Evolutionary conservation across 2,329 filamentous ascomycete genomes (phyloP).

Genomic region (Xylaria sp.): DNA sequence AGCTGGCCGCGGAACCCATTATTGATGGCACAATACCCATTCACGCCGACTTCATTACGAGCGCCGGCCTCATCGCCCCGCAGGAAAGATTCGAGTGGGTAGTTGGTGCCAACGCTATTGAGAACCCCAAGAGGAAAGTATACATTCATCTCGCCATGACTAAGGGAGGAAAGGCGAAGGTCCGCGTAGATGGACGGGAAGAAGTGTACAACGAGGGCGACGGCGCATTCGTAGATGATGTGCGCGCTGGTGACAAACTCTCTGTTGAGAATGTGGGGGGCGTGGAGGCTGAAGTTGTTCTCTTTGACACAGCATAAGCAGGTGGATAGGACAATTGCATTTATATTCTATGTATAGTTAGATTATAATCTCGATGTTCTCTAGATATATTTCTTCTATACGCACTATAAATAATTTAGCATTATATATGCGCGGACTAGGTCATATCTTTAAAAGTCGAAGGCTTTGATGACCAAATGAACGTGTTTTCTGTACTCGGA

Average conservation of each 20-base stretch:
- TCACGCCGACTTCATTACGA: slow-evolving; percentile 87
- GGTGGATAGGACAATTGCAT: background rate
- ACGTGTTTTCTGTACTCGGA: too few species aligned
- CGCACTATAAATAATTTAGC: background rate
- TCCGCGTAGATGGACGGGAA: slow-evolving; percentile 74
- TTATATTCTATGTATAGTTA: background rate
- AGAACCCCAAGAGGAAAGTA: slow-evolving; percentile 73
- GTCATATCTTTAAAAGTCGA: too few species aligned
- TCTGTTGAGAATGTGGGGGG: slow-evolving; percentile 75
- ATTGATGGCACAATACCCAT: slow-evolving; percentile 80
- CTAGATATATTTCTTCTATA: background rate
- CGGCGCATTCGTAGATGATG: slow-evolving; percentile 77
- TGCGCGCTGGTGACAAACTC: slow-evolving; percentile 73
- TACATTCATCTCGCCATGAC: slow-evolving; percentile 86
- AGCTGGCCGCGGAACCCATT: slow-evolving; percentile 70
- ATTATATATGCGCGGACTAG: too few species aligned
- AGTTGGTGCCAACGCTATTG: slow-evolving; percentile 69
- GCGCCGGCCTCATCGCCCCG: slow-evolving; percentile 77
- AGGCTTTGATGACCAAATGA: too few species aligned
- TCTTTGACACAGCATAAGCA: slow-evolving; percentile 70
- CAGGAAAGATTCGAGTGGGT: slow-evolving; percentile 76
- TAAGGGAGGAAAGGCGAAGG: slow-evolving; percentile 77
- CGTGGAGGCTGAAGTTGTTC: slow-evolving; percentile 75
- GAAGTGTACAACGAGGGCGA: slow-evolving; percentile 81
- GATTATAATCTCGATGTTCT: background rate